Conservation (phyloP, 2,329 filamentous ascomycete species). For the Bimuria novae-zelandiae region DNA sequence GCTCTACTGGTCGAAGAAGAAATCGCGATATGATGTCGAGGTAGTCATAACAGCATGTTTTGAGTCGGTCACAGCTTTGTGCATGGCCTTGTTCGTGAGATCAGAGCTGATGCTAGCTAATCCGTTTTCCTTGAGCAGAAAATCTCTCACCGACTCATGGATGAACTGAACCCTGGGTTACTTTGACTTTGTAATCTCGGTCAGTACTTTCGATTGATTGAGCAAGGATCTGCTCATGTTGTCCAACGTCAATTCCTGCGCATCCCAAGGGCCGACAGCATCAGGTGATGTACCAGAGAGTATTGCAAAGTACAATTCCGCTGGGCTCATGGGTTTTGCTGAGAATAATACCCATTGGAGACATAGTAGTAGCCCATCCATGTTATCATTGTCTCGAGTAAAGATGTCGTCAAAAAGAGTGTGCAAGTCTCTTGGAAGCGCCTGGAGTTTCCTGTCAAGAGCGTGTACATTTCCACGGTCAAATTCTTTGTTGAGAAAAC, state of each 20-base stretch:
- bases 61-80: conserved; percentile 50
- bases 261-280: conserved; percentile 30
- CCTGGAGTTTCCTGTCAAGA: conserved; percentile 39
- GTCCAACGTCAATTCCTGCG: conserved; percentile 7
- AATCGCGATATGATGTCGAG: too few relatives aligned
- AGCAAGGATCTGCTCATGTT: conserved; percentile 17
- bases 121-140: conserved; percentile 44
- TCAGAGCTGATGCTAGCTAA: conserved; percentile 33
- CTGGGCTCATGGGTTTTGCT: conserved; percentile 46
- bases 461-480: conserved; percentile 30
- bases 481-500: conserved; percentile 51
- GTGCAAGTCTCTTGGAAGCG: conserved; percentile 49
- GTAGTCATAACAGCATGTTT: conserved; percentile 50
- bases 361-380: conserved; percentile 32
- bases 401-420: conserved; percentile 53
- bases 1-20: too few relatives aligned
- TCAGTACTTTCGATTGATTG: conserved; percentile 19
- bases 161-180: conserved; percentile 31
- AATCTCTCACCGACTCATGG: conserved; percentile 38
- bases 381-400: conserved; percentile 46
- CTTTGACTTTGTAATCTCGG: conserved; percentile 19
- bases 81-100: conserved; percentile 31
- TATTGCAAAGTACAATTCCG: conserved; percentile 10
- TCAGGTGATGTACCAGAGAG: conserved; percentile 1
- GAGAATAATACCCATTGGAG: conserved; percentile 62